Conservation (phyloP, 73 alveolate species). For the Paramecium octaurelia region DNA sequence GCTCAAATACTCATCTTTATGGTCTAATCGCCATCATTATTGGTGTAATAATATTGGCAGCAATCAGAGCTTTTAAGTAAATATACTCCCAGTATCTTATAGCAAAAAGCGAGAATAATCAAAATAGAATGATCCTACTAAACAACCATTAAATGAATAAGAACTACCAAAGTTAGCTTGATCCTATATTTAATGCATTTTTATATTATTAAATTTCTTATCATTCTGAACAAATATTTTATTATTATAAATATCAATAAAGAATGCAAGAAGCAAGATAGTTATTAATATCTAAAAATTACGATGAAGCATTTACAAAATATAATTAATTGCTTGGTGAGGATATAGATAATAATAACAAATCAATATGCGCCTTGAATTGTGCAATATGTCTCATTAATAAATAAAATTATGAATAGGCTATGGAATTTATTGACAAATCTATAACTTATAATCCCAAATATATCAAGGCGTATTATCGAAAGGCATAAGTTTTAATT, state of each 20-base stretch:
- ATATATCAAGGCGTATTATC: background rate
- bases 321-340: background rate
- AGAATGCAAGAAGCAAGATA: background rate
- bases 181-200: background rate
- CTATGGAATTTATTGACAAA: background rate
- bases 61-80: conserved; percentile 9
- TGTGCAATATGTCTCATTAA: background rate
- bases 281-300: background rate
- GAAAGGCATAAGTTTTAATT: background rate
- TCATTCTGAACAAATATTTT: background rate
- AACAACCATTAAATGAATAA: background rate
- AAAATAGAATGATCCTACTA: background rate
- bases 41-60: conserved; percentile 17
- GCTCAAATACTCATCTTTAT: background rate
- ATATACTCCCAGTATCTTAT: background rate
- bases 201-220: background rate
- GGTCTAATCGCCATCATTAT: background rate
- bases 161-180: background rate
- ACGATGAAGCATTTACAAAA: background rate
- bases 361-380: background rate
- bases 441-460: background rate
- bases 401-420: background rate
- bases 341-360: background rate
- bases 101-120: background rate
- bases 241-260: background rate